Conservation (phyloP, 768 basidiomycete species). For the Grammothele lineata region DNA sequence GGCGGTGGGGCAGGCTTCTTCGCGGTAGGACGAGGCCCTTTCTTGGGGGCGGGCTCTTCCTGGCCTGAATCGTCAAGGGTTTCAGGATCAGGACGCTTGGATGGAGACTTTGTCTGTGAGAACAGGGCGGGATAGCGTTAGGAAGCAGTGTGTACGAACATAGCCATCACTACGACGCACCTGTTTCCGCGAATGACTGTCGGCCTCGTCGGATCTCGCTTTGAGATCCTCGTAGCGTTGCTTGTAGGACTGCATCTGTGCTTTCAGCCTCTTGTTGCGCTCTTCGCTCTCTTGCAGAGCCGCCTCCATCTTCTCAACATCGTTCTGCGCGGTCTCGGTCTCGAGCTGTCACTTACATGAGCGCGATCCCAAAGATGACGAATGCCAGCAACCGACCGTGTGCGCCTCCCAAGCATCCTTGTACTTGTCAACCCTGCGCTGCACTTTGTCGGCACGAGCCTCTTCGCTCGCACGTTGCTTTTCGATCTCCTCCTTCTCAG, state of each 20-base stretch:
- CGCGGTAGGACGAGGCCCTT: slow-evolving; percentile 1
- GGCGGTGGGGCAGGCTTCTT: background rate
- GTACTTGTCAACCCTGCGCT: slow-evolving; percentile 24
- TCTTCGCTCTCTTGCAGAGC: slow-evolving; percentile 29
- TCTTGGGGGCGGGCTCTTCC: slow-evolving; percentile 15
- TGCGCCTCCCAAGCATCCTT: slow-evolving; percentile 10
- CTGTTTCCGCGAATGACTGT: no score
- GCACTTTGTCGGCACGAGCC: slow-evolving; percentile 31
- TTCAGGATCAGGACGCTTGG: no score
- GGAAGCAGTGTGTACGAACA: no score
- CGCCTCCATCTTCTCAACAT: slow-evolving; percentile 26
- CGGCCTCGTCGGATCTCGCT: background rate
- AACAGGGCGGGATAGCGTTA: no score
- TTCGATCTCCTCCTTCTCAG: slow-evolving; percentile 22
- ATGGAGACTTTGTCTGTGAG: no score
- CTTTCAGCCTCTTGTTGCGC: slow-evolving; percentile 41
- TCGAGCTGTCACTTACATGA: slow-evolving; percentile 9
- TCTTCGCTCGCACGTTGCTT: slow-evolving; percentile 18
- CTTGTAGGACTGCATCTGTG: slow-evolving; percentile 36
- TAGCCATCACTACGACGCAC: no score
- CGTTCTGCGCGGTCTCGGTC: slow-evolving; percentile 38
- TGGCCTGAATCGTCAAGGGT: slow-evolving; percentile 20
- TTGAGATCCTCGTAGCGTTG: background rate
- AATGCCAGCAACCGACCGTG: background rate
- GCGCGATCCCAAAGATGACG: background rate